Conservation (phyloP, 164 flowering plant species). For the Nymphaea thermarum region DNA sequence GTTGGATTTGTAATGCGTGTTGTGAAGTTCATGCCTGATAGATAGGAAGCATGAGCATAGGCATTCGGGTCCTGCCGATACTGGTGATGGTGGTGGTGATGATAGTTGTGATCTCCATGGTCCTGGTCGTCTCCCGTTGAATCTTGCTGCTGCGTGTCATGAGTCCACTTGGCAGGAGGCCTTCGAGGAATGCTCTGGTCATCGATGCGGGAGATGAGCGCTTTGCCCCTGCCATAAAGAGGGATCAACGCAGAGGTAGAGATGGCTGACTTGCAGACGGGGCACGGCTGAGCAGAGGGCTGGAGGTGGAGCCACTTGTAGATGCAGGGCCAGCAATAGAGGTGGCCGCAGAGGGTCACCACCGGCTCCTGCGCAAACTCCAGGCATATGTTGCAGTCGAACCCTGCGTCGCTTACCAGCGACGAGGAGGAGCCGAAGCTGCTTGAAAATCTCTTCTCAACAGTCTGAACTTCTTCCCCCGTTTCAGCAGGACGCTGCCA, state of each 20-base stretch:
- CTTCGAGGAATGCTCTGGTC: constrained; percentile 28
- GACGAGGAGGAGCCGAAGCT: neutral
- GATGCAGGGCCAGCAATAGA: constrained; percentile 89
- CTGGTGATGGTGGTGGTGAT: constrained; percentile 9
- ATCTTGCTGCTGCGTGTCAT: neutral
- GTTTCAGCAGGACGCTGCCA: neutral
- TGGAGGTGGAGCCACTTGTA: constrained; percentile 63
- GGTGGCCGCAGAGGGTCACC: constrained; percentile 81
- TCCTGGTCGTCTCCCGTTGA: neutral
- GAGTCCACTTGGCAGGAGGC: constrained; percentile 24
- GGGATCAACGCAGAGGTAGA: constrained; percentile 50
- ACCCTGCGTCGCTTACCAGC: constrained; percentile 18
- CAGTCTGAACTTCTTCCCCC: too few relatives aligned
- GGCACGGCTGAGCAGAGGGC: constrained; percentile 34
- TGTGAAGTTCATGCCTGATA: neutral
- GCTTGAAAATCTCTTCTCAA: neutral
- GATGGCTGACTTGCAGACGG: constrained; percentile 58
- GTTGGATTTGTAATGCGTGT: constrained; percentile 5
- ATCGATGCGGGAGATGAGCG: neutral
- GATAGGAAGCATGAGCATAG: neutral
- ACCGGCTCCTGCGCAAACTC: constrained; percentile 68
- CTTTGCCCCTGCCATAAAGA: constrained; percentile 54
- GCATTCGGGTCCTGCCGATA: neutral
- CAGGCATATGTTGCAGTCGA: constrained; percentile 81
- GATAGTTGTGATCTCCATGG: constrained; percentile 16